phyloP scores from a whole-genome alignment of 495 filamentous ascomycete genomes.

The Sabuloglossum arenarium region DNA sequence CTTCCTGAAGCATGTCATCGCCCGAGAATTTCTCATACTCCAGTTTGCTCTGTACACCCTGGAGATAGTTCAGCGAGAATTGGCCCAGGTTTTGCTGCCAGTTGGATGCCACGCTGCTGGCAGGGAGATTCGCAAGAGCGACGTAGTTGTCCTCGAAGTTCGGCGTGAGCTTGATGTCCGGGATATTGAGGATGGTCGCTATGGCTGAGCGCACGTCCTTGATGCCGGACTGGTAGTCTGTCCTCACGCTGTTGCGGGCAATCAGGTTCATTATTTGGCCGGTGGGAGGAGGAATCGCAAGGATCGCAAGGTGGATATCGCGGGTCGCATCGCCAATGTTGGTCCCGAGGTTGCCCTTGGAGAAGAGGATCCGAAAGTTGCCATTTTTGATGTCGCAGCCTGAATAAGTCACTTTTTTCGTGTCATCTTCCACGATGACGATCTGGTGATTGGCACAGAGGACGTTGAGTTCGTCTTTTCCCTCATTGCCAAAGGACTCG shows the following conservation, averaged over 20 bases:
- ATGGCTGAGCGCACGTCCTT: neutral
- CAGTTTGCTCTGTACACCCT: neutral
- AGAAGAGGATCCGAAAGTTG: neutral
- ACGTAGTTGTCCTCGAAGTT: conserved; percentile 5
- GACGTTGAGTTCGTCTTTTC: neutral
- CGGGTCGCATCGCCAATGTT: neutral
- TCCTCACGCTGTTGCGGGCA: neutral
- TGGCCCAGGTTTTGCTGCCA: conserved; percentile 7
- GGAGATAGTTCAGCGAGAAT: conserved; percentile 5
- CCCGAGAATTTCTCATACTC: conserved; percentile 6
- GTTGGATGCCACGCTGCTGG: neutral
- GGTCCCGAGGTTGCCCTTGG: neutral
- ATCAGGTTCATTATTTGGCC: neutral
- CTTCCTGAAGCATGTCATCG: conserved; percentile 13
- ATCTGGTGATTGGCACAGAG: neutral
- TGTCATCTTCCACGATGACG: conserved; percentile 15
- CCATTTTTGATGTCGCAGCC: neutral
- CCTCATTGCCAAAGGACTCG: conserved; percentile 14
- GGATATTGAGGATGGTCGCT: neutral
- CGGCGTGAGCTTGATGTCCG: conserved; percentile 3
- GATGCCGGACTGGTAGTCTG: neutral
- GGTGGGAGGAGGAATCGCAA: neutral
- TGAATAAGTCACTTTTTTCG: neutral
- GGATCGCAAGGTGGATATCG: neutral
- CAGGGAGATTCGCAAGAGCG: neutral